Conservation (phyloP, 345 rosid species). For the Salix viminalis region DNA sequence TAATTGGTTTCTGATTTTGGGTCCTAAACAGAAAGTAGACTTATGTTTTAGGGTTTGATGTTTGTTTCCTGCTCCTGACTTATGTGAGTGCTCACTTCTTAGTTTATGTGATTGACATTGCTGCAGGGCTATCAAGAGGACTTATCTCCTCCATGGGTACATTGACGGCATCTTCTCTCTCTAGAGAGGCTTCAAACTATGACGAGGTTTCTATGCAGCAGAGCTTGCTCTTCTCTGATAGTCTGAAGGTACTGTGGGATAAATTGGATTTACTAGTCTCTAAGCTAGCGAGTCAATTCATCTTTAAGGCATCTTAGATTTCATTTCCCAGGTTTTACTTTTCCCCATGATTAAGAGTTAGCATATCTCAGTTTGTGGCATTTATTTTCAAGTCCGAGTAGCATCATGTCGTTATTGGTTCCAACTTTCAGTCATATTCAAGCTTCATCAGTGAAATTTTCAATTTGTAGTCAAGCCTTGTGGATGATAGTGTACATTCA, state of each 20-base stretch:
- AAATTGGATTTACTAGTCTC: not conserved
- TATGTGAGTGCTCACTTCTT: slow-evolving; percentile 5
- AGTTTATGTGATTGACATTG: slow-evolving; percentile 17
- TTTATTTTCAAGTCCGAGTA: not conserved
- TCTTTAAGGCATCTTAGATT: not conserved
- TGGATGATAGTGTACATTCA: not conserved
- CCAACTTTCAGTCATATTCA: not conserved
- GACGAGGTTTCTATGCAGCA: slow-evolving; percentile 82
- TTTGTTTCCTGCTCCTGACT: not conserved
- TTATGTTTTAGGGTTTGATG: not conserved
- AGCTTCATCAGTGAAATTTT: not conserved
- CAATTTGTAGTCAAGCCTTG: not conserved
- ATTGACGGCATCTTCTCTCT: slow-evolving; percentile 60
- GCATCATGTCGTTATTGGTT: not conserved
- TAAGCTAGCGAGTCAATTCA: not conserved
- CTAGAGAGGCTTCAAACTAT: slow-evolving; percentile 60
- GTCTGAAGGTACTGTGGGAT: slow-evolving; percentile 60
- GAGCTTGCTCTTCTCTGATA: slow-evolving; percentile 76
- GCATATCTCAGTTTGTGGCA: not conserved
- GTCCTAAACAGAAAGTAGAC: not conserved
- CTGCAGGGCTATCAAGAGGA: slow-evolving; percentile 14
- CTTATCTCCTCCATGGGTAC: slow-evolving; percentile 22
- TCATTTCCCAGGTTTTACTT: not conserved
- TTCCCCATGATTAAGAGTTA: not conserved
- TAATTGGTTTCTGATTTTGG: not conserved